Conservation (phyloP, 495 filamentous ascomycete species). For the Trichoderma asperelloides region DNA sequence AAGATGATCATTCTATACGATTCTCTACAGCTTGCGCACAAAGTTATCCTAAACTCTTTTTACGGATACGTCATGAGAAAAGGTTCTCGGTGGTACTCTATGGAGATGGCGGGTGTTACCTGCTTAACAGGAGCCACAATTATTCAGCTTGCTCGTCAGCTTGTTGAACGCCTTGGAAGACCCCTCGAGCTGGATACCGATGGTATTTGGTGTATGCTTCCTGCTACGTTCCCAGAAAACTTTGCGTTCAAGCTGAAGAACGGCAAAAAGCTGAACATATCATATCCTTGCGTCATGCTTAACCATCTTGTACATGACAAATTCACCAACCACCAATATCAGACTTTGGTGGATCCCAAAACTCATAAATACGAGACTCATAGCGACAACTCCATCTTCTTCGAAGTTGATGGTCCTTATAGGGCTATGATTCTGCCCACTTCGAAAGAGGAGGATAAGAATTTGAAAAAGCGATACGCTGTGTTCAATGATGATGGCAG, state of each 20-base stretch:
- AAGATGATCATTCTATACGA: slow-evolving; percentile 98
- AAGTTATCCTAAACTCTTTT: slow-evolving; percentile 98
- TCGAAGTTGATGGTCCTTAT: slow-evolving; percentile 97
- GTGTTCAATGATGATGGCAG: slow-evolving; percentile 98
- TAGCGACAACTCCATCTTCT: slow-evolving; percentile 98
- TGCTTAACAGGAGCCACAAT: slow-evolving; percentile 95
- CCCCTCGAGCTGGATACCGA: slow-evolving; percentile 98
- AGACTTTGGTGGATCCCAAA: slow-evolving; percentile 68
- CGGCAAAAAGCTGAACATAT: slow-evolving; percentile 90
- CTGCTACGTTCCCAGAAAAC: slow-evolving; percentile 93
- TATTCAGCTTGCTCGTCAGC: slow-evolving; percentile 90
- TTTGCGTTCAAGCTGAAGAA: slow-evolving; percentile 89
- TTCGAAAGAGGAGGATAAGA: slow-evolving; percentile 97
- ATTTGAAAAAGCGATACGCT: slow-evolving; percentile 97
- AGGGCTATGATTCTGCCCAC: slow-evolving; percentile 95
- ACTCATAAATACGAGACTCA: slow-evolving; percentile 87
- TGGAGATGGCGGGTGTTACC: slow-evolving; percentile 99
- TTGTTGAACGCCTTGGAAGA: slow-evolving; percentile 88
- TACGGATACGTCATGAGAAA: slow-evolving; percentile 99
- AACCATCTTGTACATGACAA: slow-evolving; percentile 93
- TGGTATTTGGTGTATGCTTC: slow-evolving; percentile 99
- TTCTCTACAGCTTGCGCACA: slow-evolving; percentile 92
- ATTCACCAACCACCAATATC: slow-evolving; percentile 97
- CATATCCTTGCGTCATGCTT: slow-evolving; percentile 98
- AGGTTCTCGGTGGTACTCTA: slow-evolving; percentile 95